Conservation (phyloP, 1,284 basidiomycete species). For the Polyporus tsugae region DNA sequence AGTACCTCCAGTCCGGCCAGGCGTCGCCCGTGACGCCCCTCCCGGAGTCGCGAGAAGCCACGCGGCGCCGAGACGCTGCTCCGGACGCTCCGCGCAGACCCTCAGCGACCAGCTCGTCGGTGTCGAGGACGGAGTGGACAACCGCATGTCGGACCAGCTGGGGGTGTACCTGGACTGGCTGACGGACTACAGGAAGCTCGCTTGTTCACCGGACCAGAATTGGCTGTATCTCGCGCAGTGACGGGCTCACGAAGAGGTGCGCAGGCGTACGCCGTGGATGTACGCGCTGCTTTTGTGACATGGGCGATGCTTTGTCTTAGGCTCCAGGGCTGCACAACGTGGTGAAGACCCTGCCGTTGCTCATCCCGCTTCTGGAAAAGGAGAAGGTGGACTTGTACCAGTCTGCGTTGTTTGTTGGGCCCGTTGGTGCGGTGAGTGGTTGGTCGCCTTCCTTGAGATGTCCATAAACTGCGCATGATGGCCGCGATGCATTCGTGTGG, state of each 20-base stretch:
- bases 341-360: slow-evolving; percentile 26
- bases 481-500: not conserved
- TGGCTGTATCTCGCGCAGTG: slow-evolving; percentile 41
- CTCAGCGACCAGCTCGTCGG: slow-evolving; percentile 33
- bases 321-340: slow-evolving; percentile 24
- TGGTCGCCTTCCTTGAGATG: not conserved
- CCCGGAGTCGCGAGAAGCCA: too few species aligned
- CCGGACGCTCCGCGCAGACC: slow-evolving; percentile 23
- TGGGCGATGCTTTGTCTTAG: slow-evolving; percentile 15
- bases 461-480: not conserved
- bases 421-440: slow-evolving; percentile 33
- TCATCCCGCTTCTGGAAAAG: slow-evolving; percentile 26
- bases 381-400: slow-evolving; percentile 37
- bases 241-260: slow-evolving; percentile 36
- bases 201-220: slow-evolving; percentile 16
- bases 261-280: not conserved
- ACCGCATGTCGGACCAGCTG: slow-evolving; percentile 33
- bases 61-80: slow-evolving; percentile 25
- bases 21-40: too few species aligned
- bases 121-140: slow-evolving; percentile 32
- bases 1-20: too few species aligned
- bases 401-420: slow-evolving; percentile 39
- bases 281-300: not conserved
- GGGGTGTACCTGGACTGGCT: slow-evolving; percentile 38
- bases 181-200: slow-evolving; percentile 12